Evolutionary conservation across 2,329 filamentous ascomycete genomes (phyloP).

Genomic region (Sclerotinia trifoliorum): DNA sequence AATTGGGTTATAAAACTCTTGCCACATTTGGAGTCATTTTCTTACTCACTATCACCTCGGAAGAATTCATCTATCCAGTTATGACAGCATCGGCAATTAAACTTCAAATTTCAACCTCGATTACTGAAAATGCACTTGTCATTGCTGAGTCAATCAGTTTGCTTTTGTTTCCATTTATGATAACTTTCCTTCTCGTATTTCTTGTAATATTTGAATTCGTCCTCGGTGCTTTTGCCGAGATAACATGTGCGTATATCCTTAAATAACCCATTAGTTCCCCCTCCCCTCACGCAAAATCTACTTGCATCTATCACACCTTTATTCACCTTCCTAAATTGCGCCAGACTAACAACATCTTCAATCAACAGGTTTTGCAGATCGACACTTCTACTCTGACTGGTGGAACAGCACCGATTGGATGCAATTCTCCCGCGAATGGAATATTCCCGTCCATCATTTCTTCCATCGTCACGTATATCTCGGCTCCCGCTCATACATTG

Average conservation of each 20-base stretch:
- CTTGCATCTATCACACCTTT: neutral
- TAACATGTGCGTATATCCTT: conserved; percentile 56
- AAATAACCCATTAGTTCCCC: neutral
- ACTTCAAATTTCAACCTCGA: conserved; percentile 46
- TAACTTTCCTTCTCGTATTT: conserved; percentile 92
- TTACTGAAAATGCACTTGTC: conserved; percentile 70
- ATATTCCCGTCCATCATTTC: conserved; percentile 95
- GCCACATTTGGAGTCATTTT: conserved; percentile 97
- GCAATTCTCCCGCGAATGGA: conserved; percentile 95
- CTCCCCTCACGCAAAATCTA: too few species aligned
- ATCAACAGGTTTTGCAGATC: conserved; percentile 68
- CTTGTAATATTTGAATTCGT: conserved; percentile 98
- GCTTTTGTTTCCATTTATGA: conserved; percentile 95
- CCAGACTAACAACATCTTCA: conserved; percentile 11
- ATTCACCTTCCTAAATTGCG: neutral
- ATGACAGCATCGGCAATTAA: conserved; percentile 66
- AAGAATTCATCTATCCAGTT: conserved; percentile 94
- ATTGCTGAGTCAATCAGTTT: conserved; percentile 86
- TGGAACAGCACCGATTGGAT: conserved; percentile 86
- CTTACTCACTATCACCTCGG: conserved; percentile 82
- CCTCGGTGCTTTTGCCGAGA: conserved; percentile 89
- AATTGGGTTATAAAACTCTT: conserved; percentile 78
- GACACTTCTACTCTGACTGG: conserved; percentile 85
- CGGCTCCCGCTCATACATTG: conserved; percentile 74
- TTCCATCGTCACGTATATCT: conserved; percentile 92